These are phyloP conservation scores for Annulohypoxylon bovei DNA, from an alignment of 495 filamentous ascomycete genomes.

Conservation along the genomic window DNA sequence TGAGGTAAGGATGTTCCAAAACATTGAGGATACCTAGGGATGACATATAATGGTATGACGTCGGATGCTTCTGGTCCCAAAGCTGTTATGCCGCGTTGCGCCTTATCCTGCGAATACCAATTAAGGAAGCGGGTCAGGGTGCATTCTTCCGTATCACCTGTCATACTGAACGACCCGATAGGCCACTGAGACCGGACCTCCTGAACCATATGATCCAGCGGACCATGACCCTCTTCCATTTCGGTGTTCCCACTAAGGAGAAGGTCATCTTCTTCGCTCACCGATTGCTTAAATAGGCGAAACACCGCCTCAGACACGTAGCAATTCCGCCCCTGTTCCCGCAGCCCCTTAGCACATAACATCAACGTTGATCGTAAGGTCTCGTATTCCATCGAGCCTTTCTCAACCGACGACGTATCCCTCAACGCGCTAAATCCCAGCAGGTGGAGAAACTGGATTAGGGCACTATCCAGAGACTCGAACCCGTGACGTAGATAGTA, in stretches of 20 bases:
- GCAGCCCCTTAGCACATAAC: slow-evolving; percentile 36
- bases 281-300: slow-evolving; percentile 21
- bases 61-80: slow-evolving; percentile 6
- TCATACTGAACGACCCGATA: slow-evolving; percentile 26
- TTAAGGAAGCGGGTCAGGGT: slow-evolving; percentile 27
- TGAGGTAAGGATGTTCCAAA: neutral
- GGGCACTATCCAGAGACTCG: slow-evolving; percentile 40
- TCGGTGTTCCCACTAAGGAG: slow-evolving; percentile 19
- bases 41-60: neutral
- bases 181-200: slow-evolving; percentile 35
- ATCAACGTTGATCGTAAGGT: slow-evolving; percentile 32
- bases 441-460: slow-evolving; percentile 24
- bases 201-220: slow-evolving; percentile 13
- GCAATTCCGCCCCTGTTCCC: slow-evolving; percentile 38
- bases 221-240: slow-evolving; percentile 29
- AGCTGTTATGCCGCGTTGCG: neutral
- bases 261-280: slow-evolving; percentile 23
- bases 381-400: slow-evolving; percentile 11
- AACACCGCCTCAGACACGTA: slow-evolving; percentile 33
- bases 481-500: slow-evolving; percentile 56
- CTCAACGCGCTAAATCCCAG: slow-evolving; percentile 30
- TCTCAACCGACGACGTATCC: slow-evolving; percentile 17
- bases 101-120: slow-evolving; percentile 23
- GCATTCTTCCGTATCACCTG: slow-evolving; percentile 17
- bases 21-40: slow-evolving; percentile 10